These are phyloP conservation scores for Diaporthe caulivora DNA, from an alignment of 2,329 filamentous ascomycete species.

Conservation along the genomic window DNA sequence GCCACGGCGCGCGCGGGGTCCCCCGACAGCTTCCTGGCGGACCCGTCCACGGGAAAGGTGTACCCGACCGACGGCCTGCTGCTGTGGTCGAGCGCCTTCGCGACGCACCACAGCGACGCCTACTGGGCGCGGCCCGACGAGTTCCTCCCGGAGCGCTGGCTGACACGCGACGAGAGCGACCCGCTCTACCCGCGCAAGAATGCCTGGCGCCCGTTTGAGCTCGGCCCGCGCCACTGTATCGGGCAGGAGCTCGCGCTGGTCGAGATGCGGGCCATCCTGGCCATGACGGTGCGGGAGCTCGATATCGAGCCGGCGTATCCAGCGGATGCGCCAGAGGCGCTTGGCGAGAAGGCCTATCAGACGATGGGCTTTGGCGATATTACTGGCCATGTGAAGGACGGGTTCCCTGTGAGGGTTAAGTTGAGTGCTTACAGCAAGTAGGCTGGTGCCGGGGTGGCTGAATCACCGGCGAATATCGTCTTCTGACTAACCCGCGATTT, in stretches of 20 bases:
- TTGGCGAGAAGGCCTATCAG: constrained; percentile 31
- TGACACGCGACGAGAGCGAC: constrained; percentile 43
- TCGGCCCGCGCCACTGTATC: constrained; percentile 52
- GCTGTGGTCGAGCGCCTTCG: constrained; percentile 39
- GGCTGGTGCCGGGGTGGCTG: neutral
- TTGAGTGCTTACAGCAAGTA: neutral
- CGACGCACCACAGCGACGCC: constrained; percentile 47
- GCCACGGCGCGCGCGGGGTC: constrained; percentile 52
- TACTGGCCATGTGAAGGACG: constrained; percentile 30
- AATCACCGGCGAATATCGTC: neutral
- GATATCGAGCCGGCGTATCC: constrained; percentile 34
- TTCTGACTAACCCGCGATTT: neutral
- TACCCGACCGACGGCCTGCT: constrained; percentile 52
- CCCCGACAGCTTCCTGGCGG: constrained; percentile 50
- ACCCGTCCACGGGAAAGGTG: constrained; percentile 50
- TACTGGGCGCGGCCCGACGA: constrained; percentile 53
- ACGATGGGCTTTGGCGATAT: neutral
- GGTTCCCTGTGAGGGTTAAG: constrained; percentile 30
- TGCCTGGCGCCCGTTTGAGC: constrained; percentile 52
- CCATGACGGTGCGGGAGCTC: constrained; percentile 37
- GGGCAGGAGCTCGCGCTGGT: constrained; percentile 52
- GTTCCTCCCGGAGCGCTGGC: constrained; percentile 59
- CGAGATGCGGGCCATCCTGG: constrained; percentile 49
- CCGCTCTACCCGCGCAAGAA: constrained; percentile 43
- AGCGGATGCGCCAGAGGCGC: constrained; percentile 21